Evolutionary conservation across 2,329 filamentous ascomycete species (phyloP).

Genomic region (Camillea tinctor): DNA sequence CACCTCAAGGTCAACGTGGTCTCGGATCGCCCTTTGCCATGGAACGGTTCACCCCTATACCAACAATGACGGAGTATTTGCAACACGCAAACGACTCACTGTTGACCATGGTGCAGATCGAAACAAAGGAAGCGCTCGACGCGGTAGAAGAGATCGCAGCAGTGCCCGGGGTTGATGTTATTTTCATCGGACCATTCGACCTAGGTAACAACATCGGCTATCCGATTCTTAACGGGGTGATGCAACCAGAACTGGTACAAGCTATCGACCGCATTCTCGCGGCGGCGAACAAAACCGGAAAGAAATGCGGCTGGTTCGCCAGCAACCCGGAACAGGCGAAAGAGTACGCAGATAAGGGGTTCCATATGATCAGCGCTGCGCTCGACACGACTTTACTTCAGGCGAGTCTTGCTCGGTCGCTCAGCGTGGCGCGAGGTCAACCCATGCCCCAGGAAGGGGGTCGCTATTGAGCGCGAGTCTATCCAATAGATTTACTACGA

Average conservation of each 20-base stretch:
- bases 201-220: slow-evolving; percentile 62
- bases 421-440: slow-evolving; percentile 47
- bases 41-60: slow-evolving; percentile 46
- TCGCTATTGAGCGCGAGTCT: slow-evolving; percentile 37
- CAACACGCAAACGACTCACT: slow-evolving; percentile 56
- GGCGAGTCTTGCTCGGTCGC: slow-evolving; percentile 42
- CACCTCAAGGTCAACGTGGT: slow-evolving; percentile 52
- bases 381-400: slow-evolving; percentile 45
- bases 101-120: slow-evolving; percentile 66
- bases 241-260: slow-evolving; percentile 56
- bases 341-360: slow-evolving; percentile 54
- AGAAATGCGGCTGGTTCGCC: slow-evolving; percentile 64
- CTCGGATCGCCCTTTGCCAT: slow-evolving; percentile 56
- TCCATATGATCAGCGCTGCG: slow-evolving; percentile 60
- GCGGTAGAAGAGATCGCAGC: slow-evolving; percentile 61
- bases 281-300: slow-evolving; percentile 60
- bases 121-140: slow-evolving; percentile 62
- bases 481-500: neutral
- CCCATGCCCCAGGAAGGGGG: slow-evolving; percentile 36
- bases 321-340: slow-evolving; percentile 56
- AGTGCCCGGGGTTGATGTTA: slow-evolving; percentile 58
- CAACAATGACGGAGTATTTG: slow-evolving; percentile 55
- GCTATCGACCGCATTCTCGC: slow-evolving; percentile 58
- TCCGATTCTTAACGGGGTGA: slow-evolving; percentile 59
- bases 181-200: slow-evolving; percentile 67